These are phyloP conservation scores for Citrus cavaleriei DNA, from an alignment of 345 rosid genomes.

Conservation along the genomic window DNA sequence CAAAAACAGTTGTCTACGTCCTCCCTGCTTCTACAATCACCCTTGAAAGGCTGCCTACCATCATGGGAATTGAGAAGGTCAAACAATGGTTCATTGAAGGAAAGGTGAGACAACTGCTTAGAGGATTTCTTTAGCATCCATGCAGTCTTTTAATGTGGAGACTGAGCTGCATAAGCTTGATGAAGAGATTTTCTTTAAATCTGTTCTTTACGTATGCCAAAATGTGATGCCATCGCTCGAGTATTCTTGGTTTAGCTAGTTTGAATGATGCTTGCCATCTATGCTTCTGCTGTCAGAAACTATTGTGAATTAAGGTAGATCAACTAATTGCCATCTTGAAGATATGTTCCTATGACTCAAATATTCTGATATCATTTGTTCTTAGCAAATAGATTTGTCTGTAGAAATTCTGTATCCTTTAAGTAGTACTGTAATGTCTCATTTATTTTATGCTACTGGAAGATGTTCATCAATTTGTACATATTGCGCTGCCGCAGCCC, in stretches of 20 bases:
- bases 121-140: not conserved
- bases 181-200: not conserved
- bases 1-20: constrained; percentile 80
- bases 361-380: not conserved
- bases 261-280: not conserved
- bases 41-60: constrained; percentile 76
- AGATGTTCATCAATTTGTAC: not conserved
- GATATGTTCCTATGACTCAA: not conserved
- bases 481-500: not conserved
- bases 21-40: constrained; percentile 66
- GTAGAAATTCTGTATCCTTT: constrained; percentile 1
- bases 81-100: constrained; percentile 57
- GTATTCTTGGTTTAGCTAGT: not conserved
- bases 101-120: constrained; percentile 39
- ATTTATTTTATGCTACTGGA: not conserved
- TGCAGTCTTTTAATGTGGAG: not conserved
- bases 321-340: not conserved
- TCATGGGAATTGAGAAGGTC: constrained; percentile 82
- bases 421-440: not conserved
- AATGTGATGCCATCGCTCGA: not conserved
- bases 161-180: not conserved
- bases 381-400: not conserved
- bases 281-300: not conserved
- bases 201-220: not conserved
- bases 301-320: not conserved